These are phyloP conservation scores for Peronospora destructor DNA, from an alignment of 352 stramenopile species.

Conservation along the genomic window DNA sequence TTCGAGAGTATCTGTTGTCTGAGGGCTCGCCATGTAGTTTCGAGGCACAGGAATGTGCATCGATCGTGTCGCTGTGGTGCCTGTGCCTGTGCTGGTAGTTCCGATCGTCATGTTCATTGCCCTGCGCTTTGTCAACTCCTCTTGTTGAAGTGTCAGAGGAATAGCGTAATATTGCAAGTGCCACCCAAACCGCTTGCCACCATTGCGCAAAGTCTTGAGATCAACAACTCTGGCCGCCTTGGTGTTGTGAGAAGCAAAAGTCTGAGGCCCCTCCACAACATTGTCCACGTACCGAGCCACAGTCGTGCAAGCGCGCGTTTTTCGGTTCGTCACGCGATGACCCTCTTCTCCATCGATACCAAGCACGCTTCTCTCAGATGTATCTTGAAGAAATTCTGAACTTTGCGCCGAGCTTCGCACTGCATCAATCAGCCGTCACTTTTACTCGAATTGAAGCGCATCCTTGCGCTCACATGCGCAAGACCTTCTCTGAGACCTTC, in stretches of 20 bases:
- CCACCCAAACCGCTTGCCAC: constrained; percentile 8
- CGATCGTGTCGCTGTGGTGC: constrained; percentile 19
- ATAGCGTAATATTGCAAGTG: constrained; percentile 5
- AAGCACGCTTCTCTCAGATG: constrained; percentile 20
- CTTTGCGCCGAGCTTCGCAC: constrained; percentile 33
- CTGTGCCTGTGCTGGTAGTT: constrained; percentile 12
- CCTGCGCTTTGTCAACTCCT: constrained; percentile 8
- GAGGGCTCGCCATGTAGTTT: constrained; percentile 12
- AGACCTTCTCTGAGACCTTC: not conserved
- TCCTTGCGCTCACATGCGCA: constrained; percentile 2
- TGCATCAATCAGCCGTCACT: constrained; percentile 36
- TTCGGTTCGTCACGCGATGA: constrained; percentile 14
- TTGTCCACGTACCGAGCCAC: constrained; percentile 24
- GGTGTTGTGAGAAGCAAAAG: constrained; percentile 7
- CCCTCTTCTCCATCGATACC: constrained; percentile 21
- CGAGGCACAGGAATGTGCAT: constrained; percentile 1
- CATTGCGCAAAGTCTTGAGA: constrained; percentile 23
- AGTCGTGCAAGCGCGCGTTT: constrained; percentile 27
- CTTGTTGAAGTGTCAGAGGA: constrained; percentile 3
- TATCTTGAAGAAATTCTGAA: constrained; percentile 44
- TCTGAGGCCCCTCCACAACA: constrained; percentile 11
- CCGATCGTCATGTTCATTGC: constrained; percentile 13
- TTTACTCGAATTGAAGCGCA: constrained; percentile 4
- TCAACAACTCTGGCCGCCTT: constrained; percentile 29
- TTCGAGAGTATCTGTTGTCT: not conserved